Conservation (phyloP, 2,329 filamentous ascomycete species). For the Nothophoma quercina region DNA sequence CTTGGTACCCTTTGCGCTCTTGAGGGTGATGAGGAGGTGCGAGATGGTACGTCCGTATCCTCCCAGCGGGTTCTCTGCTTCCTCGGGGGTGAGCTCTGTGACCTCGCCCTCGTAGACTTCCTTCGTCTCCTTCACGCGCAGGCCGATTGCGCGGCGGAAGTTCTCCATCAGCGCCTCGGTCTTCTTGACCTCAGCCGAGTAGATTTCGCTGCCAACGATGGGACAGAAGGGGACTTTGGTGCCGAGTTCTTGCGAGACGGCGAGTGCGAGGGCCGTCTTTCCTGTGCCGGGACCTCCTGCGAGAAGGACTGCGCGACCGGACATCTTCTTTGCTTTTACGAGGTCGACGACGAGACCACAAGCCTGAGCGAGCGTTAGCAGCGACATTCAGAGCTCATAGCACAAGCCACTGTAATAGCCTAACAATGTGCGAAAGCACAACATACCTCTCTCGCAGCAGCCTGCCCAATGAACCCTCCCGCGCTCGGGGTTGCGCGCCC, state of each 20-base stretch:
- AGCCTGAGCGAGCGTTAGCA: conserved; percentile 63
- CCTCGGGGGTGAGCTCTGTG: conserved; percentile 95
- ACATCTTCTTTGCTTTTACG: conserved; percentile 97
- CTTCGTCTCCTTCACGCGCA: conserved; percentile 97
- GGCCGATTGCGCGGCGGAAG: conserved; percentile 90
- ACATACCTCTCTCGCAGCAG: conserved; percentile 82
- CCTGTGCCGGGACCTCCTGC: conserved; percentile 93
- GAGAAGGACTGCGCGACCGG: conserved; percentile 88
- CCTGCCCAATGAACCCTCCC: conserved; percentile 86
- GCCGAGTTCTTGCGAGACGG: conserved; percentile 94
- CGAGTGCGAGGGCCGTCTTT: conserved; percentile 94
- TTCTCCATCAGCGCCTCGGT: conserved; percentile 99
- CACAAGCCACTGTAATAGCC: too few relatives aligned
- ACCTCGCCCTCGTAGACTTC: conserved; percentile 99
- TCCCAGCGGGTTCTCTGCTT: conserved; percentile 95
- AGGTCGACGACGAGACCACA: conserved; percentile 96
- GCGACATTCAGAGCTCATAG: too few relatives aligned
- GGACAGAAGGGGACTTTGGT: conserved; percentile 99
- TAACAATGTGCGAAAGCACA: too few relatives aligned
- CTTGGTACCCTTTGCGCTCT: conserved; percentile 96
- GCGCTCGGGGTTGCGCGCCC: conserved; percentile 79
- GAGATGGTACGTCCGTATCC: conserved; percentile 98
- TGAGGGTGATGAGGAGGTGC: conserved; percentile 90
- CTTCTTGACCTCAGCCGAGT: conserved; percentile 98
- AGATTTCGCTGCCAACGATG: conserved; percentile 97